Evolutionary conservation across 371 early-diverging fungal species (phyloP).

Genomic region (Mucor indicus): DNA sequence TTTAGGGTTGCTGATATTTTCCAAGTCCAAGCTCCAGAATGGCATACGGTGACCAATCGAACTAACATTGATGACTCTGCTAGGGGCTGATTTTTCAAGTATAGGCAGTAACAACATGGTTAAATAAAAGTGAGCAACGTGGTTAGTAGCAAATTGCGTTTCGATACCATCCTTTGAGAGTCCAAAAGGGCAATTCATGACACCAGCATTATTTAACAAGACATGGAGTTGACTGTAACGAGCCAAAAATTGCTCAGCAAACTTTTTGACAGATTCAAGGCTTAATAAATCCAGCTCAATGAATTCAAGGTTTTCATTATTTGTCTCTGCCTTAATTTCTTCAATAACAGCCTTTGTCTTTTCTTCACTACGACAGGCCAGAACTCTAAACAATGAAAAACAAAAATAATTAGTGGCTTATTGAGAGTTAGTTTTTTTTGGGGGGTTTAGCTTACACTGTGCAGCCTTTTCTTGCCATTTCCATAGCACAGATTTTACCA

Average conservation of each 20-base stretch:
- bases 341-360: constrained; percentile 47
- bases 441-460: constrained; percentile 54
- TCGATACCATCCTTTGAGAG: constrained; percentile 63
- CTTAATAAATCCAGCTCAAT: constrained; percentile 58
- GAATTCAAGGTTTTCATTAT: constrained; percentile 48
- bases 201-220: constrained; percentile 67
- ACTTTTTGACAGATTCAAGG: constrained; percentile 49
- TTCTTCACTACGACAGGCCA: constrained; percentile 57
- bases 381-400: constrained; percentile 18
- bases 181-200: constrained; percentile 65
- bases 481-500: constrained; percentile 57
- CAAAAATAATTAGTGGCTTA: neutral
- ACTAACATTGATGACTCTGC: constrained; percentile 57
- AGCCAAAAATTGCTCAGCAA: constrained; percentile 50
- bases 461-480: constrained; percentile 59
- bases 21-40: constrained; percentile 22
- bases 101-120: constrained; percentile 63
- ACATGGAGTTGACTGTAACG: constrained; percentile 53
- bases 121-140: constrained; percentile 74
- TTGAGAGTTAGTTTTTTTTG: neutral
- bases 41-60: constrained; percentile 40
- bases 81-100: constrained; percentile 48
- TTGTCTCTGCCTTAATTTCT: constrained; percentile 51
- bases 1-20: constrained; percentile 41
- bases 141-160: constrained; percentile 56